These are phyloP conservation scores for Tylopilus felleus DNA, from an alignment of 768 basidiomycete genomes.

Conservation along the genomic window DNA sequence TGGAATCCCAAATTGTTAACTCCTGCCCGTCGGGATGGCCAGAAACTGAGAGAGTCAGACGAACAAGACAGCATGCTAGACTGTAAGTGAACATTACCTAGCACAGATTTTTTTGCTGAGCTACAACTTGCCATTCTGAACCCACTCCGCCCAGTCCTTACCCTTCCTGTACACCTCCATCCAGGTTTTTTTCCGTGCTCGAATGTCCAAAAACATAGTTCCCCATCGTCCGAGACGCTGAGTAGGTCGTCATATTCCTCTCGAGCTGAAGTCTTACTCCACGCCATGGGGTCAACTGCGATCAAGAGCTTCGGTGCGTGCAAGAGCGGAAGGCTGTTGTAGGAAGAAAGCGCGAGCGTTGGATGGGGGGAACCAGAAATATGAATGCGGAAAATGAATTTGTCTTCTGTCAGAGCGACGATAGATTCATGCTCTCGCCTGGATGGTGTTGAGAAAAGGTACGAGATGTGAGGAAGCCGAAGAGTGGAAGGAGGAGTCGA, in stretches of 20 bases:
- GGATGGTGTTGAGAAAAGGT: slow-evolving; percentile 66
- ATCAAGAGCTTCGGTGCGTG: slow-evolving; percentile 52
- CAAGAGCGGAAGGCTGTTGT: slow-evolving; percentile 50
- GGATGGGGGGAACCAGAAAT: slow-evolving; percentile 35
- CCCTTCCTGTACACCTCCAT: slow-evolving; percentile 72
- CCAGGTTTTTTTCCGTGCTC: slow-evolving; percentile 36
- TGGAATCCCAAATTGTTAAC: slow-evolving; percentile 95
- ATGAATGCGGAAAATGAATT: slow-evolving; percentile 56
- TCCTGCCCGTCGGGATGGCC: slow-evolving; percentile 61
- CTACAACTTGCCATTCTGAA: slow-evolving; percentile 80
- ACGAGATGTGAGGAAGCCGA: slow-evolving; percentile 49
- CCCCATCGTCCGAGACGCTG: slow-evolving; percentile 72
- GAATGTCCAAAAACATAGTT: slow-evolving; percentile 84
- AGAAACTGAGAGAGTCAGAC: slow-evolving; percentile 47
- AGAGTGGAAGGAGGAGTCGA: slow-evolving; percentile 42
- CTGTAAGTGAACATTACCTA: slow-evolving; percentile 52
- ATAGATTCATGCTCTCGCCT: slow-evolving; percentile 50
- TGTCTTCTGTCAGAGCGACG: slow-evolving; percentile 62
- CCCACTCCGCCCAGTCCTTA: slow-evolving; percentile 64
- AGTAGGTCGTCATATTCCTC: slow-evolving; percentile 69
- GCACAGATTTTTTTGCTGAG: slow-evolving; percentile 86
- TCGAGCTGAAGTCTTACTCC: slow-evolving; percentile 51
- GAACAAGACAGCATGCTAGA: background rate
- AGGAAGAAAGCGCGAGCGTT: slow-evolving; percentile 45
- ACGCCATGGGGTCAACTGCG: slow-evolving; percentile 87